Evolutionary conservation across 2,329 filamentous ascomycete genomes (phyloP).

Genomic region (Ophiostoma sp.): DNA sequence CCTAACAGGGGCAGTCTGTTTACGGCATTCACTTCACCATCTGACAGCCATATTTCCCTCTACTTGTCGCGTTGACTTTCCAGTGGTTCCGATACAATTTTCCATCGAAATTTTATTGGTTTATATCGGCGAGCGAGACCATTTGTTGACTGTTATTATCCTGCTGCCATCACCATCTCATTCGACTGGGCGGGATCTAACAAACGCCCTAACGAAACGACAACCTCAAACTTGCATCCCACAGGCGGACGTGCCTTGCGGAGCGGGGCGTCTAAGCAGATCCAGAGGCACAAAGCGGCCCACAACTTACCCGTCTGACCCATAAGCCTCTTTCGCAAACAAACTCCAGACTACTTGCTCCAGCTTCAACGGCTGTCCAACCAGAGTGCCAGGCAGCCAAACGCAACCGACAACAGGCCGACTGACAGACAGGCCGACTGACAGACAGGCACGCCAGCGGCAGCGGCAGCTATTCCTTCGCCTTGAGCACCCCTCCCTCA

Average conservation of each 20-base stretch:
- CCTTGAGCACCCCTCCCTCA: not conserved
- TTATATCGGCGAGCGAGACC: not conserved
- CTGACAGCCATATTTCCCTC: not conserved
- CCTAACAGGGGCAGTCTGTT: not conserved
- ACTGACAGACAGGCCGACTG: too few species aligned
- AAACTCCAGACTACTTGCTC: not conserved
- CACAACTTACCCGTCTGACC: slow-evolving; percentile 23
- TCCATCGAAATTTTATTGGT: not conserved
- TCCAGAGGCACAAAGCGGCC: slow-evolving; percentile 8
- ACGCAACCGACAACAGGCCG: slow-evolving; percentile 18
- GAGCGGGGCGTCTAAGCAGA: slow-evolving; percentile 20
- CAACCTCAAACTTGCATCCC: not conserved
- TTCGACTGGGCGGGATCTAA: not conserved
- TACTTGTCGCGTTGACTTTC: too few species aligned
- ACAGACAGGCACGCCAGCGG: slow-evolving; percentile 12
- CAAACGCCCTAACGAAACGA: not conserved
- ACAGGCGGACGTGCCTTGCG: not conserved
- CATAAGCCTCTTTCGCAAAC: not conserved
- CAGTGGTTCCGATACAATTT: not conserved
- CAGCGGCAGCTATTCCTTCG: too few species aligned
- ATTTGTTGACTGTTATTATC: not conserved
- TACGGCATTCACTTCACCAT: not conserved
- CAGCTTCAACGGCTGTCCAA: not conserved
- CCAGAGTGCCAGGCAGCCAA: slow-evolving; percentile 7
- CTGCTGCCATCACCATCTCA: not conserved